Conservation (phyloP, 176 grass and related monocot genomes). For the Aegilops tauschii region DNA sequence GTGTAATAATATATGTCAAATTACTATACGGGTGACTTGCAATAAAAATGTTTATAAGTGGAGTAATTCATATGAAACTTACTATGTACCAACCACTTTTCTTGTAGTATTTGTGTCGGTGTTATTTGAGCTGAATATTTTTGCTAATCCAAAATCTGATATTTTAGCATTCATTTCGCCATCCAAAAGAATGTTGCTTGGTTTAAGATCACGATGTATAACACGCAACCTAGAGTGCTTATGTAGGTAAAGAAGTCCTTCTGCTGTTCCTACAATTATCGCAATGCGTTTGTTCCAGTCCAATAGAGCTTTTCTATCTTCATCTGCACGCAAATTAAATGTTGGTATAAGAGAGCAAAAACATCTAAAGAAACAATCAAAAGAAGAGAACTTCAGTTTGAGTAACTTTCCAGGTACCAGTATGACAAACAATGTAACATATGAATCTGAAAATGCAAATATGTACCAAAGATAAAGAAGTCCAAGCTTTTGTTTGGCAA, state of each 20-base stretch:
- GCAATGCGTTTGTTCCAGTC: conserved; percentile 34
- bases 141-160: conserved; percentile 46
- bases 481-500: conserved; percentile 78
- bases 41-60: not conserved
- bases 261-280: conserved; percentile 38
- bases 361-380: not conserved
- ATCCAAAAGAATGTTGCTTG: conserved; percentile 50
- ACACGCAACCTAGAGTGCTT: conserved; percentile 44
- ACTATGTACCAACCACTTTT: conserved; percentile 23
- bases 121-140: conserved; percentile 45
- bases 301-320: conserved; percentile 18
- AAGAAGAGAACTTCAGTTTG: not conserved
- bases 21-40: not conserved
- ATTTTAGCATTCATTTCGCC: conserved; percentile 36
- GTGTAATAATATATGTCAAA: not conserved
- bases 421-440: not conserved
- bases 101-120: conserved; percentile 21
- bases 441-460: conserved; percentile 3
- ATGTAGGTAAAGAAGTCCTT: conserved; percentile 52
- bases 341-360: not conserved
- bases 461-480: conserved; percentile 56
- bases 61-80: not conserved
- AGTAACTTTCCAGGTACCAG: too few species aligned
- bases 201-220: conserved; percentile 53
- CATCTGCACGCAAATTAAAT: conserved; percentile 26